Base-by-base conservation (phyloP, 441 rosid genomes). In the Populus hybrid region DNA sequence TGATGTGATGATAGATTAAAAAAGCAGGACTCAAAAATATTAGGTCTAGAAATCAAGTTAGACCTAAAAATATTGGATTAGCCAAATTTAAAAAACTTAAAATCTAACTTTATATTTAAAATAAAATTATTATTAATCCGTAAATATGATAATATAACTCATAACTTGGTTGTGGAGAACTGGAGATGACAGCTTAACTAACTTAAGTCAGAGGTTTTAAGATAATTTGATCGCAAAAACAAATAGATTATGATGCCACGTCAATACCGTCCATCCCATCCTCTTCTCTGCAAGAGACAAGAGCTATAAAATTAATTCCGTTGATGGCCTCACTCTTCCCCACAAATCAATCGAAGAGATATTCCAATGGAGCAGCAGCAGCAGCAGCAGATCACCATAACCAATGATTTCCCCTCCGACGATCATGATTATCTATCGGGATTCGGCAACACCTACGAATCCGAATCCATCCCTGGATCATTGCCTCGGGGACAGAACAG, bases 401-500 rank as follows among this genome's bases (percentile, higher is more conserved):
- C 50, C 57, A 24, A 35, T 14, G 83, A 78, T 46, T 85, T 85
- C 46, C 75, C 76, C 24, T 46, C 84, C 64, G 80, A 59, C 14
- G 88, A 83, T 34, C 79, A 81, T 42, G 81, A 81, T 24, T 95
- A 91, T 83, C 91, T 76, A 14, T 85, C 93, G 16, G 98, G 98
- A 42, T 89, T 93, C 82, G 90, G 90, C 79, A 95, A 87, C 87
- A 84, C 78, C 80, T 90, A 92, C 80, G 89, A 90, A 16, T 95
- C 99, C 21, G 97, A 95, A 76, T 91, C 97, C 3, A 85, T 95
- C 81, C 38, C 84, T 72, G 93, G 98, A 26, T 91, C 98, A 67
- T 80, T 93, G 42, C 99, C 99, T 2, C 86, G 63, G 12, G 90
- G 88, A 54, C 99, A 95, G 86, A 93, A 93, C 86, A 95, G 89